Conservation (phyloP, 2,329 filamentous ascomycete species). For the Penicillium sclerotiorum region DNA sequence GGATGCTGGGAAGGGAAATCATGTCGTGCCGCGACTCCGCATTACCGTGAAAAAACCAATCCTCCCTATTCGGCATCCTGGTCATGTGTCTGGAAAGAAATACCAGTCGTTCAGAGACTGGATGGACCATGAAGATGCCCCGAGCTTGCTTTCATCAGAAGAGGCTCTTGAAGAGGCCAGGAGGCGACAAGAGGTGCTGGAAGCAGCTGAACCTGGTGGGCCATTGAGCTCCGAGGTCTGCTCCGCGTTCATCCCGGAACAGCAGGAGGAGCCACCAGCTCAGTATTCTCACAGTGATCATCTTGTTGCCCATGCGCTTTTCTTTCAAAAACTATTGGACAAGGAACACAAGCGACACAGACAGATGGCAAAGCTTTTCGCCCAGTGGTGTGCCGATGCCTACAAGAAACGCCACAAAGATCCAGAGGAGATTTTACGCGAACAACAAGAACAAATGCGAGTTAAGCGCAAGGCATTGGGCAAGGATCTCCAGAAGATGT, state of each 20-base stretch:
- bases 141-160: slow-evolving; percentile 56
- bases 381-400: slow-evolving; percentile 54
- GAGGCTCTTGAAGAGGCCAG: slow-evolving; percentile 69
- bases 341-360: slow-evolving; percentile 79
- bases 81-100: slow-evolving; percentile 51
- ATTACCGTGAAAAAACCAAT: slow-evolving; percentile 57
- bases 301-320: slow-evolving; percentile 73
- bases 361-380: slow-evolving; percentile 74
- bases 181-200: slow-evolving; percentile 69
- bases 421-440: slow-evolving; percentile 76
- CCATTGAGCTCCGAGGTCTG: slow-evolving; percentile 71
- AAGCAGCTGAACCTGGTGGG: slow-evolving; percentile 74
- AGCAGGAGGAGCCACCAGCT: slow-evolving; percentile 70
- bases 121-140: slow-evolving; percentile 56
- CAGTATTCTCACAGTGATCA: slow-evolving; percentile 91
- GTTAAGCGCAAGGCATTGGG: slow-evolving; percentile 72
- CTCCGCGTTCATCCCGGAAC: slow-evolving; percentile 72
- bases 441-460: slow-evolving; percentile 69
- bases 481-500: slow-evolving; percentile 63
- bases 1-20: slow-evolving; percentile 24
- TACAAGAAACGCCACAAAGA: slow-evolving; percentile 47
- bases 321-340: slow-evolving; percentile 78
- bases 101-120: slow-evolving; percentile 64
- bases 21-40: slow-evolving; percentile 39
- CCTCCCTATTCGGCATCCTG: slow-evolving; percentile 54